Conservation (phyloP, 1,139 yeast genomes). For the Candida sp. region DNA sequence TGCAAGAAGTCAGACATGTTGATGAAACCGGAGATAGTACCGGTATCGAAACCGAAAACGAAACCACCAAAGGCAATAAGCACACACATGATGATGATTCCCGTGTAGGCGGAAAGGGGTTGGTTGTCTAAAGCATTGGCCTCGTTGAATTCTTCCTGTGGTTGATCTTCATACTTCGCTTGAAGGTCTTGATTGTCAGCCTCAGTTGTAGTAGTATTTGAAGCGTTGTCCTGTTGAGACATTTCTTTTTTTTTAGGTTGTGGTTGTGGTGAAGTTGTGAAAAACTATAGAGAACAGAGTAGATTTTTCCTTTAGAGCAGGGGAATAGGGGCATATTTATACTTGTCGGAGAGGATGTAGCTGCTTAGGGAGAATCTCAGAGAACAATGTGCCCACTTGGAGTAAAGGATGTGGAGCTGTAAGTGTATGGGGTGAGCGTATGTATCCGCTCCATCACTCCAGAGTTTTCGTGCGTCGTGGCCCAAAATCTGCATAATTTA, state of each 20-base stretch:
- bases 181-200: conserved; percentile 78
- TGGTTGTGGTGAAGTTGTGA: conserved; percentile 1
- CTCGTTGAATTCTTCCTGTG: conserved; percentile 3
- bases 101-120: conserved; percentile 4
- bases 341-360: background rate
- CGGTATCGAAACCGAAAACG: conserved; percentile 77
- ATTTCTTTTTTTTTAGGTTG: conserved; percentile 5
- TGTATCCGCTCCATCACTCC: conserved; percentile 1
- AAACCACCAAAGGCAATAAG: conserved; percentile 67
- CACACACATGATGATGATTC: conserved; percentile 26
- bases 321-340: conserved; percentile 1
- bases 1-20: conserved; percentile 56
- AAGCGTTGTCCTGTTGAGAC: conserved; percentile 11
- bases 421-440: background rate
- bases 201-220: conserved; percentile 48
- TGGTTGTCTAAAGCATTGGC: conserved; percentile 4
- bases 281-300: background rate
- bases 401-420: no score
- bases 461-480: background rate
- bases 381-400: no score
- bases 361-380: no score
- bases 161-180: conserved; percentile 47
- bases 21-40: conserved; percentile 71
- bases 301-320: background rate
- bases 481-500: background rate